Evolutionary conservation across 805 yeast genomes (phyloP), one percentile per base, ranked within the genome.

Genomic region (Sugiyamaella floridensis): DNA sequence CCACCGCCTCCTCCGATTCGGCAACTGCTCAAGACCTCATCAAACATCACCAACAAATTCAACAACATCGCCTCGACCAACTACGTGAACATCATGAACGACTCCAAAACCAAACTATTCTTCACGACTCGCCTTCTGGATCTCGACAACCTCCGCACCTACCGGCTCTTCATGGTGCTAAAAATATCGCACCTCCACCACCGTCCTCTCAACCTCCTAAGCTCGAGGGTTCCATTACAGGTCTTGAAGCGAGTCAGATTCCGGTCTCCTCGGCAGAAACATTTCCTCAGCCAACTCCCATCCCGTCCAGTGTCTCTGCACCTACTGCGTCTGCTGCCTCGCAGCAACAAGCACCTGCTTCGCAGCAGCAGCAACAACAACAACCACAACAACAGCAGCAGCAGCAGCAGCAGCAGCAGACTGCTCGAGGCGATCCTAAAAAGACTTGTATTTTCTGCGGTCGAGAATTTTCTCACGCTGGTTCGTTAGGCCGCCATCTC

Each of bases 401-500:
- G 26, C 26, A 22, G n/a, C n/a, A n/a, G 20, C 46, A 40, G 8
- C 52, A 29, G 26, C 53, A 49, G 47, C 48, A 49, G 26, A 29
- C 11, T n/a, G 6, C 34, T 44, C 5, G 19, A 15, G 34, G 22
- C 29, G 22, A 44, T 18, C 47, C 34, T 15, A 70, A 72, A 59
- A 70, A 63, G 55, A 63, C 68, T 50, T 80, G 85, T 61, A 70
- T 70, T 0, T 80, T 79, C 60, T 81, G 86, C 58, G 76, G 76
- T 0, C 70, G 73, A 53, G 68, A 74, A 0, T 82, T 81, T 62
- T 73, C 80, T 2, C 79, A 79, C 54, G 77, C 80, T 6, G 83
- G 85, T 1, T 78, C 83, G 0, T 67, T 80, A 52, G 85, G 85
- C 1, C 68, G 86, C 37, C 86, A 81, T 62, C 62, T 82, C 43